Percentiles rank a stretch among this genome's conserved stretches.
These are phyloP conservation scores for Gremmenia infestans DNA, from an alignment of 2,329 filamentous ascomycete genomes.

Conservation along the genomic window DNA sequence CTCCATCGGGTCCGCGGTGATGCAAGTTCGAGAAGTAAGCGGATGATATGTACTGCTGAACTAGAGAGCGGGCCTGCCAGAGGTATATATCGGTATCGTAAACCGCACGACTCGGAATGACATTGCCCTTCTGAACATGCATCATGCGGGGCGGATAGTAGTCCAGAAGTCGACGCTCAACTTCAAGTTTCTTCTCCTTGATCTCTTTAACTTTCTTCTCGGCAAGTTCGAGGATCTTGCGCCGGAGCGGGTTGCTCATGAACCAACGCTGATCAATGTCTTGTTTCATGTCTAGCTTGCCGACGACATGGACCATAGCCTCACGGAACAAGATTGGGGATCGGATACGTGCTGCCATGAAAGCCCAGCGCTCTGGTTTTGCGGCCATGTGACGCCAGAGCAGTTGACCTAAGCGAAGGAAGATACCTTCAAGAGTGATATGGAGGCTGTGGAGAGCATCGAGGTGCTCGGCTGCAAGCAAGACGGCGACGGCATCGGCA, in stretches of 20 bases:
- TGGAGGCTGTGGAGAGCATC: constrained; percentile 16
- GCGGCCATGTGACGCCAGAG: constrained; percentile 23
- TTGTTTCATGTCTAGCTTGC: constrained; percentile 15
- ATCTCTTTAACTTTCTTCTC: constrained; percentile 19
- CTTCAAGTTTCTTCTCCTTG: constrained; percentile 18
- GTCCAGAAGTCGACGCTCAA: constrained; percentile 20
- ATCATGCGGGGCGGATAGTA: constrained; percentile 22
- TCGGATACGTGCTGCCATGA: constrained; percentile 20
- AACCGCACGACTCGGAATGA: constrained; percentile 21
- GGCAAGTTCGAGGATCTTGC: constrained; percentile 13
- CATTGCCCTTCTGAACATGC: constrained; percentile 8
- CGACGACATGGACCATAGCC: constrained; percentile 25
- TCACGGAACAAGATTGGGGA: constrained; percentile 28
- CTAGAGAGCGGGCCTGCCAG: constrained; percentile 23
- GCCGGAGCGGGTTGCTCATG: constrained; percentile 2
- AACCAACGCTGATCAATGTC: constrained; percentile 14
- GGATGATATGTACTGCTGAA: constrained; percentile 21
- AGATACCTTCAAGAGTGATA: constrained; percentile 19
- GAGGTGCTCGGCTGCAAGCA: constrained; percentile 21
- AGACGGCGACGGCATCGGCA: constrained; percentile 16
- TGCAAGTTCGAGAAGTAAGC: constrained; percentile 14
- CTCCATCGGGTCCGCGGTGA: constrained; percentile 24
- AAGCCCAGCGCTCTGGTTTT: constrained; percentile 23
- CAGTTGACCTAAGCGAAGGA: constrained; percentile 21
- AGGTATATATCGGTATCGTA: constrained; percentile 28